Evolutionary conservation across 169 alveolate species (phyloP).

Genomic region (Plasmodium gallinaceum): DNA sequence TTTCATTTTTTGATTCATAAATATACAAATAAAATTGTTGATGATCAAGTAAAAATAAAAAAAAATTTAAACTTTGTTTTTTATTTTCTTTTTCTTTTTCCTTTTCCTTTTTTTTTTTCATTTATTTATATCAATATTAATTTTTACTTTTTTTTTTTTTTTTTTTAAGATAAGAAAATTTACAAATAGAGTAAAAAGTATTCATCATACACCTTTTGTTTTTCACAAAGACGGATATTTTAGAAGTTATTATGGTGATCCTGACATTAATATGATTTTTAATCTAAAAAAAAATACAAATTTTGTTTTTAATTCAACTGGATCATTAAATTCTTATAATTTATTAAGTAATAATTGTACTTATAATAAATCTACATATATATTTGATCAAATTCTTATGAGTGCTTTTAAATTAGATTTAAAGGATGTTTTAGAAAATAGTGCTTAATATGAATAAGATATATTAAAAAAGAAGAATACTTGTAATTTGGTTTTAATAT

Average conservation of each 20-base stretch:
- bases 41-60: conserved; percentile 83
- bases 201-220: conserved; percentile 88
- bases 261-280: conserved; percentile 84
- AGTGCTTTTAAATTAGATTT: conserved; percentile 71
- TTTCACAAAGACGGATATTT: conserved; percentile 85
- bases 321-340: conserved; percentile 77
- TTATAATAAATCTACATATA: conserved; percentile 75
- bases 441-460: neutral
- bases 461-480: no score
- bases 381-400: conserved; percentile 62
- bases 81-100: neutral
- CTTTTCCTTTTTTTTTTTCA: neutral
- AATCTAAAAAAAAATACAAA: conserved; percentile 83
- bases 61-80: neutral
- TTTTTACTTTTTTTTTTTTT: neutral
- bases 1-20: conserved; percentile 85
- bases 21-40: conserved; percentile 87
- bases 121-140: neutral
- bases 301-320: conserved; percentile 88
- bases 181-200: conserved; percentile 83
- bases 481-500: no score
- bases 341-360: conserved; percentile 73
- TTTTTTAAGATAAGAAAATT: conserved; percentile 80
- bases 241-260: conserved; percentile 88
- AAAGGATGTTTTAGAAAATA: conserved; percentile 35